These are phyloP conservation scores for Myxozyma neglecta DNA, from an alignment of 805 yeast species.

Conservation along the genomic window DNA sequence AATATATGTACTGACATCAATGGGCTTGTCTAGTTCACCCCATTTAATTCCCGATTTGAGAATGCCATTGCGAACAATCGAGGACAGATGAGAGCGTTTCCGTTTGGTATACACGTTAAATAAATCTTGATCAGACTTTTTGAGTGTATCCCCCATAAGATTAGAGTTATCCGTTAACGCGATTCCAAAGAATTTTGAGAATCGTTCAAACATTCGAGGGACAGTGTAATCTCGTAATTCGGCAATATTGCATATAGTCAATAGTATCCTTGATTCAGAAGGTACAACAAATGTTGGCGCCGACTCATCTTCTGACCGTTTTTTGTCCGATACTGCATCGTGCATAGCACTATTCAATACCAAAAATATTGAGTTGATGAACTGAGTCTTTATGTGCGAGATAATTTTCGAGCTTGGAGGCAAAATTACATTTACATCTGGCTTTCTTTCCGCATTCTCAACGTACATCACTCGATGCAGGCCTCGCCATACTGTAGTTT, in stretches of 20 bases:
- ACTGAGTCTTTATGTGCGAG: constrained; percentile 40
- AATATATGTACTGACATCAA: constrained; percentile 49
- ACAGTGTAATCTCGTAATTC: constrained; percentile 49
- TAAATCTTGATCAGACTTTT: constrained; percentile 53
- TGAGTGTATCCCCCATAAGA: constrained; percentile 49
- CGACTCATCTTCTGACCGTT: not conserved
- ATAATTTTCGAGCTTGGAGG: constrained; percentile 42
- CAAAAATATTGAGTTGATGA: constrained; percentile 42
- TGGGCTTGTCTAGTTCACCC: constrained; percentile 40
- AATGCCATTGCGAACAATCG: constrained; percentile 46
- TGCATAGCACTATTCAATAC: constrained; percentile 39
- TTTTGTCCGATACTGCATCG: constrained; percentile 31
- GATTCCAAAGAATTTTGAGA: constrained; percentile 53
- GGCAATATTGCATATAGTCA: constrained; percentile 57
- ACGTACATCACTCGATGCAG: constrained; percentile 30
- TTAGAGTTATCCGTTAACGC: constrained; percentile 46
- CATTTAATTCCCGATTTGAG: constrained; percentile 44
- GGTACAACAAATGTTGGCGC: constrained; percentile 37
- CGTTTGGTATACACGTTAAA: constrained; percentile 55
- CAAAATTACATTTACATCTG: constrained; percentile 33
- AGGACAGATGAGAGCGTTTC: constrained; percentile 47
- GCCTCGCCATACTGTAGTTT: constrained; percentile 42
- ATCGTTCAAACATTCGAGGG: constrained; percentile 51
- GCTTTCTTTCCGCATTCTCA: constrained; percentile 19
- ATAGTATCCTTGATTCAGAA: constrained; percentile 51